A percentile compares a stretch with the other conserved stretches of the same genome.
Evolutionary conservation across 2,329 filamentous ascomycete species (phyloP).

Genomic region (Raffaelea deltoideospora): DNA sequence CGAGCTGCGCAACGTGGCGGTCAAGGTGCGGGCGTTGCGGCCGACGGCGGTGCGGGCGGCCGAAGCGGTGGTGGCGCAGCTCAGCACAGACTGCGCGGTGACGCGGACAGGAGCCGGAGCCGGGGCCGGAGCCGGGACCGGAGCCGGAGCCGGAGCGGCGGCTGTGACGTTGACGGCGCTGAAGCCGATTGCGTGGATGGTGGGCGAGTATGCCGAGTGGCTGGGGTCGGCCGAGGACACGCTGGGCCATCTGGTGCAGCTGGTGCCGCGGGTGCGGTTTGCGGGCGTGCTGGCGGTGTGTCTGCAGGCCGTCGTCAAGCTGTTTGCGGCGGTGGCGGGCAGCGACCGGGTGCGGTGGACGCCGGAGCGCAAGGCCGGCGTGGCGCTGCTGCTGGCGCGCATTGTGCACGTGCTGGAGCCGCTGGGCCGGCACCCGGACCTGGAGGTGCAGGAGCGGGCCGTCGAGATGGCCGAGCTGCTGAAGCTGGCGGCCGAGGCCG

Average conservation of each 20-base stretch:
- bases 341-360: constrained; percentile 55
- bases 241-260: constrained; percentile 58
- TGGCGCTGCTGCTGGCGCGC: constrained; percentile 64
- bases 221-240: constrained; percentile 56
- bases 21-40: constrained; percentile 77
- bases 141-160: constrained; percentile 27
- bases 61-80: constrained; percentile 54
- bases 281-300: constrained; percentile 61
- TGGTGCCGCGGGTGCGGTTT: constrained; percentile 38
- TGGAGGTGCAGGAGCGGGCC: constrained; percentile 89
- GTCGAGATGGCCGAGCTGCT: constrained; percentile 87
- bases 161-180: constrained; percentile 50
- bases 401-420: constrained; percentile 72
- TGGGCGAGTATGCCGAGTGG: constrained; percentile 73
- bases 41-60: constrained; percentile 69
- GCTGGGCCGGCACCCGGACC: constrained; percentile 62
- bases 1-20: constrained; percentile 79
- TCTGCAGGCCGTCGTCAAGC: constrained; percentile 72
- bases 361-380: constrained; percentile 54
- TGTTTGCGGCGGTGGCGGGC: constrained; percentile 60
- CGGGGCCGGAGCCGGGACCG: constrained; percentile 17
- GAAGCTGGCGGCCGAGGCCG: constrained; percentile 72
- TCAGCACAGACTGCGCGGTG: constrained; percentile 33
- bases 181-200: constrained; percentile 66
- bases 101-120: background rate